Evolutionary conservation across 2,329 filamentous ascomycete genomes (phyloP), one percentile per base, ranked within the genome.

Genomic region (Tricladium varicosporioides): DNA sequence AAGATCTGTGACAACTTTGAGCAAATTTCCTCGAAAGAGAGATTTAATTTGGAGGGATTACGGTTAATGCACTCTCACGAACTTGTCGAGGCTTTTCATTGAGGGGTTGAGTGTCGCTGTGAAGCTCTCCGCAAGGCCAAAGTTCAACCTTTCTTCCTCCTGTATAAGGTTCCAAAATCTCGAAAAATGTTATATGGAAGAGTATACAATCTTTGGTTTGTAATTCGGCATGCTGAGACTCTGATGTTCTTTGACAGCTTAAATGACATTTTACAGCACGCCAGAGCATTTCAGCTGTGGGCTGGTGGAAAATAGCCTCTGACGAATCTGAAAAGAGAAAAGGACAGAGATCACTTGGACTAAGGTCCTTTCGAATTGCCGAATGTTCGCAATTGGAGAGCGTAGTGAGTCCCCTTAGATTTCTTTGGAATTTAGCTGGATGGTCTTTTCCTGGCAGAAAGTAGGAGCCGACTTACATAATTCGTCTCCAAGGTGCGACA

Each of bases 281-380:
- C 54, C 44, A 51, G 5, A 57, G 31, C 13, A 57, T 48, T n/a
- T 49, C 50, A 49, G 43, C 45, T 15, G 49, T 49, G n/a, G 54
- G 54, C 15, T 48, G 27, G 8, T 52, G 54, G 33, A 57, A 53
- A 10, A 57, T 44, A 5, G 49, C 47, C 2, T 48, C 45, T n/a
- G 14, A n/a, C 2, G 54, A 32, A 9, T 57, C 50, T 5, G 54
- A 42, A n/a, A n/a, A n/a, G 10, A 57, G 32, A 44, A 57, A 57
- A 18, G 54, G 54, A 27, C 54, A 57, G 31, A 57, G 48, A 48
- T 57, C 54, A n/a, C n/a, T n/a, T n/a, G n/a, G n/a, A n/a, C n/a
- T n/a, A n/a, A n/a, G n/a, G n/a, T n/a, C n/a, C n/a, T n/a, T n/a
- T n/a, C n/a, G n/a, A n/a, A n/a, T n/a, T n/a, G n/a, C n/a, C n/a